These are phyloP conservation scores for Ricinus communis DNA, from an alignment of 345 rosid genomes.

Conservation along the genomic window DNA sequence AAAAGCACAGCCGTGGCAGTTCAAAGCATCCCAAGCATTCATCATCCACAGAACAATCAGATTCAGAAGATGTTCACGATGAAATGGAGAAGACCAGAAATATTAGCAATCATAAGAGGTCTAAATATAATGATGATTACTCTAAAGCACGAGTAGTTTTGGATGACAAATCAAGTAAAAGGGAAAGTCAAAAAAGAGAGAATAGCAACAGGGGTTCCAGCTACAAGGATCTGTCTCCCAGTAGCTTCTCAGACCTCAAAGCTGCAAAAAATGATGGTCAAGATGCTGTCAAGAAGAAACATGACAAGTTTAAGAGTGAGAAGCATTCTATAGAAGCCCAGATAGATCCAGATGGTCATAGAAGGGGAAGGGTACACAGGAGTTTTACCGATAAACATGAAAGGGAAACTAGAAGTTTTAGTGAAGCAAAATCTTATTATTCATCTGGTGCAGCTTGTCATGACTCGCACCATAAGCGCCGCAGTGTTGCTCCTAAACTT, in stretches of 20 bases:
- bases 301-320: conserved; percentile 37
- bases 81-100: conserved; percentile 36
- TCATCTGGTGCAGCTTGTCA: conserved; percentile 14
- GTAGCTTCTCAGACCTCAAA: conserved; percentile 22
- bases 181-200: conserved; percentile 33
- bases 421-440: conserved; percentile 14
- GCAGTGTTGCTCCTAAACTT: conserved; percentile 52
- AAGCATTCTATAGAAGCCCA: conserved; percentile 31
- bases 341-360: conserved; percentile 18
- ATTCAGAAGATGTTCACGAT: conserved; percentile 34
- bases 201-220: conserved; percentile 26
- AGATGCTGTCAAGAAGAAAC: conserved; percentile 33
- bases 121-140: conserved; percentile 28
- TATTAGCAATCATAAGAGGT: conserved; percentile 20
- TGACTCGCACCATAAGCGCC: conserved; percentile 40
- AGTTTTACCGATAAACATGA: conserved; percentile 7
- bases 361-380: conserved; percentile 17
- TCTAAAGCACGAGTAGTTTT: conserved; percentile 28
- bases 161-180: conserved; percentile 45
- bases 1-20: conserved; percentile 37
- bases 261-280: conserved; percentile 27
- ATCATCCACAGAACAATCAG: conserved; percentile 31
- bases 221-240: conserved; percentile 35
- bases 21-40: conserved; percentile 51
- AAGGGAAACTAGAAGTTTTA: not conserved